A percentile compares a stretch with the other conserved stretches of the same genome.
Evolutionary conservation across 2,329 filamentous ascomycete genomes (phyloP).

Genomic region (Magnaporthiopsis poae): DNA sequence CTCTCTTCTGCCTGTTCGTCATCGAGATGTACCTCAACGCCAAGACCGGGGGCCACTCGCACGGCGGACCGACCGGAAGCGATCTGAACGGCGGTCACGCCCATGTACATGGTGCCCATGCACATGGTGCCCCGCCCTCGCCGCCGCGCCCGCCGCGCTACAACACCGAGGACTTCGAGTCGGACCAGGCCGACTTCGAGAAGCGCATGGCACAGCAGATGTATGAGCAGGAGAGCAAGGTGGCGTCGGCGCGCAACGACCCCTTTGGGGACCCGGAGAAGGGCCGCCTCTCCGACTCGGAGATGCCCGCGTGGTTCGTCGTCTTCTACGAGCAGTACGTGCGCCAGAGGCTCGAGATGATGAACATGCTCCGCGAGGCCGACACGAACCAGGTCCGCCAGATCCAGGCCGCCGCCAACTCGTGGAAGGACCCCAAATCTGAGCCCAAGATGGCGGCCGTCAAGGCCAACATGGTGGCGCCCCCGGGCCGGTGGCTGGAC

Average conservation of each 20-base stretch:
- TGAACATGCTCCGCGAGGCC: conserved; percentile 38
- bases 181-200: conserved; percentile 27
- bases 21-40: conserved; percentile 52
- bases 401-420: conserved; percentile 21
- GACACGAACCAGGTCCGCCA: conserved; percentile 20
- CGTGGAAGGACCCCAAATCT: neutral
- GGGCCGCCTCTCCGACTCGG: conserved; percentile 21
- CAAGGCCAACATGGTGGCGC: neutral
- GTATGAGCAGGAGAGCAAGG: conserved; percentile 26
- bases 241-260: conserved; percentile 6
- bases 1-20: conserved; percentile 52
- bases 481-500: conserved; percentile 21
- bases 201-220: conserved; percentile 31
- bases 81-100: conserved; percentile 15
- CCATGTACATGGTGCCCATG: conserved; percentile 5
- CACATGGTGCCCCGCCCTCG: conserved; percentile 14
- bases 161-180: conserved; percentile 23
- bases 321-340: conserved; percentile 56
- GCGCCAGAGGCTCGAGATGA: conserved; percentile 49
- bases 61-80: conserved; percentile 45
- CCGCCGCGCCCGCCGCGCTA: conserved; percentile 24
- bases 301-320: conserved; percentile 53
- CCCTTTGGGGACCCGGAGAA: conserved; percentile 13
- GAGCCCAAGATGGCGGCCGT: conserved; percentile 18
- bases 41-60: conserved; percentile 49